These are phyloP conservation scores for Tripterygium wilfordii DNA, from an alignment of 177 flowering plant genomes.

Conservation along the genomic window DNA sequence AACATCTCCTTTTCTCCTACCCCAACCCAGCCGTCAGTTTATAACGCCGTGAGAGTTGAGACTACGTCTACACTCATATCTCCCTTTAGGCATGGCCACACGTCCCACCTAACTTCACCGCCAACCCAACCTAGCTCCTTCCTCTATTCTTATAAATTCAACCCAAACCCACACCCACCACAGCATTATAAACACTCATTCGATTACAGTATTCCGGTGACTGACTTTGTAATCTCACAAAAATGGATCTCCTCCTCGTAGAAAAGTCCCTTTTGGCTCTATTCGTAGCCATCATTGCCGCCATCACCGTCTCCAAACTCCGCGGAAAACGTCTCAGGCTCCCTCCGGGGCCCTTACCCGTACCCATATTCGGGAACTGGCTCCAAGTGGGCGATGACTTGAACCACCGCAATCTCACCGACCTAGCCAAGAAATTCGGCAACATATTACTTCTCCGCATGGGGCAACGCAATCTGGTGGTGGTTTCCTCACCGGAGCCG, in stretches of 20 bases:
- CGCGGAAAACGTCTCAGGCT: constrained; percentile 55
- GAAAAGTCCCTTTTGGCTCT: constrained; percentile 44
- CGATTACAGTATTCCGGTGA: no score
- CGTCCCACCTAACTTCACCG: not conserved
- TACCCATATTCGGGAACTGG: constrained; percentile 80
- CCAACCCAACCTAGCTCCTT: not conserved
- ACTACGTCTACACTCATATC: not conserved
- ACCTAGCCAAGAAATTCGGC: constrained; percentile 56
- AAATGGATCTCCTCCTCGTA: constrained; percentile 52
- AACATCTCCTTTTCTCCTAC: no score
- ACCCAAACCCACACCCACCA: not conserved
- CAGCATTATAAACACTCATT: not conserved
- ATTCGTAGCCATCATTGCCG: constrained; percentile 34
- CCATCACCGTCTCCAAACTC: constrained; percentile 36
- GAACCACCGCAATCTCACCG: constrained; percentile 71
- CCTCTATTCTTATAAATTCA: not conserved
- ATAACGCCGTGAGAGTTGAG: no score
- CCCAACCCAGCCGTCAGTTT: no score
- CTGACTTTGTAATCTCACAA: no score
- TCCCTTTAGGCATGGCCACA: not conserved
- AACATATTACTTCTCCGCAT: constrained; percentile 64
- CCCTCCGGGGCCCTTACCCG: constrained; percentile 71
- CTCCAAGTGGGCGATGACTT: constrained; percentile 80
- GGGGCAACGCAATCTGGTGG: constrained; percentile 82
- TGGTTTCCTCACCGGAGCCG: constrained; percentile 63